Evolutionary conservation across 805 yeast species (phyloP), one percentile per base, ranked within the genome.

Genomic region (Cyberlindnera americana): DNA sequence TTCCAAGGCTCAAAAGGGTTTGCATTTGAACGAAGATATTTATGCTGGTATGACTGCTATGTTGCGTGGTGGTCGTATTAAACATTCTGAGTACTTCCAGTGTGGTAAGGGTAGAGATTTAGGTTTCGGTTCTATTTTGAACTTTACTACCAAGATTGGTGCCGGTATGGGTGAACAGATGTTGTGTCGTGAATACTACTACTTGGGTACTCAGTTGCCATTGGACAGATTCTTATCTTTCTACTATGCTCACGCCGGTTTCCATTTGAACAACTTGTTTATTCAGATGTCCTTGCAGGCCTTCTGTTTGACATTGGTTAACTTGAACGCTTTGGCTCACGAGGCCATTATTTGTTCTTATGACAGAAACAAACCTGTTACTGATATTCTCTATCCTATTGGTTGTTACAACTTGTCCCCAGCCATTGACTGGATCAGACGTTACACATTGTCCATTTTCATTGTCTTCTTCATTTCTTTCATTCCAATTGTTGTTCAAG

Each of bases 141-240:
- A 84, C 65, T 84, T 84, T 73, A 83, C 89, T 17, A 83, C 90
- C 29, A 84, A 84, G 66, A 83, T 84, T 73, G 95, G 95, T 65
- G 90, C 93, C 51, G 95, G 95, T 66, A 84, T 84, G 95, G 93
- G 93, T 62, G 95, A 84, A 65, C 95, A 84, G 62, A 81, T 84
- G 81, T 67, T 84, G 45, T 83, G 90, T 19, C 74, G 95, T 66
- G 95, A 84, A 61, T 84, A 84, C 61, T 84, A 80, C 64, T 83
- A 83, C 62, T 63, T 84, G 62, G 88, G 91, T 56, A 81, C 91
- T 27, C 89, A 81, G 57, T 67, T 84, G 47, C 93, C 91, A 31
- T 64, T 84, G 54, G 91, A 84, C 60, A 75, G 91, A 64, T 81
- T 84, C 72, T 71, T 84, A 48, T 81, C 91, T 9, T 84, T 84